Percentiles rank a stretch among this genome's conserved stretches.
Conservation (phyloP, 257 asterid species). For the Salvia hispanica region DNA sequence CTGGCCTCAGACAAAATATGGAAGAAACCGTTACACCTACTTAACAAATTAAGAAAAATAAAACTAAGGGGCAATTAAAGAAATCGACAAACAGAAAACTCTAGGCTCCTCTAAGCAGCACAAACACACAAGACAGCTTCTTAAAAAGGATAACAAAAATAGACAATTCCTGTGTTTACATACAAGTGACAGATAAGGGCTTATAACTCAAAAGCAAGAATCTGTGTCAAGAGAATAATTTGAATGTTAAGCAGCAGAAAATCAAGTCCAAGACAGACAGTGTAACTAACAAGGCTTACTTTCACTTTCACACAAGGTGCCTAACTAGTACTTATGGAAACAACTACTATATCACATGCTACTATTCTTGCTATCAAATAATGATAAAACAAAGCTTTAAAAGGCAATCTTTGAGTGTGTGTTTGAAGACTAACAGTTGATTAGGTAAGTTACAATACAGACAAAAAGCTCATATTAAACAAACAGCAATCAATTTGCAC, state of each 20-base stretch:
- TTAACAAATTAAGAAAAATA: not conserved
- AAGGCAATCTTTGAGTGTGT: not conserved
- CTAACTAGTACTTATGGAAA: not conserved
- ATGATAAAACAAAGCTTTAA: not conserved
- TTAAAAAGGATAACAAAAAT: not conserved
- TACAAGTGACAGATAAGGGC: not conserved
- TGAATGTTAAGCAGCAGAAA: not conserved
- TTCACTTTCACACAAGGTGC: not conserved
- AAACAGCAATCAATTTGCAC: not conserved
- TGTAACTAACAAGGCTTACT: not conserved
- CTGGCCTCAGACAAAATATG: not conserved
- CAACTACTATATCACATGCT: too few relatives aligned
- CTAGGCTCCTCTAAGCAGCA: not conserved
- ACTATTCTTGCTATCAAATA: not conserved
- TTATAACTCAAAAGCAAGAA: not conserved
- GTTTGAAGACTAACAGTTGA: not conserved
- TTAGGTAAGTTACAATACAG: not conserved
- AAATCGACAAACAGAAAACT: not conserved
- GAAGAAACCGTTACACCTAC: not conserved
- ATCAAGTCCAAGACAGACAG: not conserved
- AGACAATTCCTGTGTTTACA: conserved; percentile 1
- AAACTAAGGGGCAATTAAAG: too few relatives aligned
- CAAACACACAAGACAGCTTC: conserved; percentile 3
- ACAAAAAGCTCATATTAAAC: conserved; percentile 1
- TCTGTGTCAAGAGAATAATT: not conserved